Base-by-base conservation (phyloP, 805 yeast species). In the Sugiyamaella floridensis region DNA sequence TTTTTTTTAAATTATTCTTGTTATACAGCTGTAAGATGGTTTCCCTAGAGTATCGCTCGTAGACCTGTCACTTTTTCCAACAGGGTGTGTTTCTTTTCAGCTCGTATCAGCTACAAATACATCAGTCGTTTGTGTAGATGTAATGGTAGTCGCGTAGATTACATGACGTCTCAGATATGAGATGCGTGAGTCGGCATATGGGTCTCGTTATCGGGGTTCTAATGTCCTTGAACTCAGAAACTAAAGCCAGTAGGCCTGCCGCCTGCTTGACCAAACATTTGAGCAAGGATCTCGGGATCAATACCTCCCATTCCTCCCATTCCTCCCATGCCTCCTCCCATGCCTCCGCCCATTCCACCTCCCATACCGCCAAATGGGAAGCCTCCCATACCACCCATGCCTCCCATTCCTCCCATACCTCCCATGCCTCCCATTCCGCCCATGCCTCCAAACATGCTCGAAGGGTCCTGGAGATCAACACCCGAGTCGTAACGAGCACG, bases 401-500 rank as follows among this genome's bases (percentile, higher is more conserved):
- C 85, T 43, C 64, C 65, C 77, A 77, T 75, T 20, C 81, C 82
- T 34, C 79, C 77, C 54, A 80, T 82, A 60, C 83, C 84, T 50
- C 83, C 83, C 46, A 60, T 60, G 48, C 80, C 81, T 53, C 75
- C 77, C 62, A 86, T 73, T 64, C 86, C 95, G 53, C 76, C 77
- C 63, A 86, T 73, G 50, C 96, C 96, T 65, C 87, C 95, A 52
- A 55, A 55, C 56, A 60, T 60, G 49, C 55, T 63, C 37, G 47
- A 40, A 15, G 66, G 68, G 46, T 64, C 71, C 47, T 71, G 67
- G n/a, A 70, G 60, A 67, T 86, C 90, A 69, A 95, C 97, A 62
- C 86, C 92, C 55, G 84, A 82, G 71, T 93, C 98, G 66, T 89
- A 92, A 4, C 86, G 65, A 19, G 85, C 86, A 73, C 97, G 85